phyloP scores from a whole-genome alignment of 129 eudicot species.

The Centaurea solstitialis region DNA sequence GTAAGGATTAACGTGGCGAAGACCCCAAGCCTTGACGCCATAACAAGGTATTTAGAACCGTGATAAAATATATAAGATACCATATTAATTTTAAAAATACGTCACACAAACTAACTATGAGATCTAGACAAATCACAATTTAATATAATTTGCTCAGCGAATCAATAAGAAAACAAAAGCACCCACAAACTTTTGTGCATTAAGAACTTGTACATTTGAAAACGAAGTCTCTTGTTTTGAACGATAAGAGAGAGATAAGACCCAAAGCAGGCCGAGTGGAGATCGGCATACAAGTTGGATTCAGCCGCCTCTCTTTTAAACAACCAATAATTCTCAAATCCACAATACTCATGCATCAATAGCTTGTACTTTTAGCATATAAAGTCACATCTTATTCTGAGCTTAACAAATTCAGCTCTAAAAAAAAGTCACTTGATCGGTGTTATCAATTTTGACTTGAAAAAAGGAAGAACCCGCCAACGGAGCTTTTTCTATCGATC shows the following conservation, averaged over 20 bases:
- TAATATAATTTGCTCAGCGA: no score
- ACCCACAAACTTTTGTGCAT: no score
- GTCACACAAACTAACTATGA: no score
- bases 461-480: constrained; percentile 54
- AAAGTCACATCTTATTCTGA: background rate
- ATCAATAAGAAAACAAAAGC: no score
- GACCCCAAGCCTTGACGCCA: no score
- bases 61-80: no score
- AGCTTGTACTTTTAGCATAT: background rate
- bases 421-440: constrained; percentile 18
- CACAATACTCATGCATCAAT: background rate
- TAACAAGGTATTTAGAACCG: no score
- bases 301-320: constrained; percentile 37
- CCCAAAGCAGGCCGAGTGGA: background rate
- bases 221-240: constrained; percentile 18
- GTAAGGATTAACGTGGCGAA: no score
- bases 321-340: background rate
- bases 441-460: constrained; percentile 33
- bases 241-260: no score
- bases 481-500: constrained; percentile 21
- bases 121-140: no score
- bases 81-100: no score
- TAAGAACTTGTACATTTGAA: constrained; percentile 8
- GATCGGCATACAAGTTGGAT: constrained; percentile 17
- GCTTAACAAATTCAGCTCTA: background rate